Evolutionary conservation across 2,329 filamentous ascomycete species (phyloP).

Genomic region (Diaporthe citrichinensis): DNA sequence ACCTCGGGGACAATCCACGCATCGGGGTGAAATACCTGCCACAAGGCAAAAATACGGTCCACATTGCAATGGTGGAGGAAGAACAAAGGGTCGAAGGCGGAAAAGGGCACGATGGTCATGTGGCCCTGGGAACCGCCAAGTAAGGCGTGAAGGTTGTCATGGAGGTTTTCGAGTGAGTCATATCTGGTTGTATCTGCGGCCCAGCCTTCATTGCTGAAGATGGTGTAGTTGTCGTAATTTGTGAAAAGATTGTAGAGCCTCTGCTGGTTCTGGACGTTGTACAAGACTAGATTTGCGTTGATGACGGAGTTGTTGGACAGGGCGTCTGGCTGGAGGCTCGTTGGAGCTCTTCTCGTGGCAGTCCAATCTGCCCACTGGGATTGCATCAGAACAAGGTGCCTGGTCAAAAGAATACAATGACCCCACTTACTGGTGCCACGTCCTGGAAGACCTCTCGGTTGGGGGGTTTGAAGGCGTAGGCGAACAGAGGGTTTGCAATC

Average conservation of each 20-base stretch:
- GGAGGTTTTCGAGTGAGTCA: slow-evolving; percentile 76
- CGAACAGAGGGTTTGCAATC: slow-evolving; percentile 74
- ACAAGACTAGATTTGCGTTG: slow-evolving; percentile 65
- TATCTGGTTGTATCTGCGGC: slow-evolving; percentile 62
- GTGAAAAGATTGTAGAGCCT: slow-evolving; percentile 78
- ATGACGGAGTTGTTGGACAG: slow-evolving; percentile 73
- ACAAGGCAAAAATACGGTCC: slow-evolving; percentile 82
- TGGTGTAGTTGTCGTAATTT: slow-evolving; percentile 76
- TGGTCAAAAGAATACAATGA: slow-evolving; percentile 32
- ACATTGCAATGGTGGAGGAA: slow-evolving; percentile 83
- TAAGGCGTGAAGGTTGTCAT: slow-evolving; percentile 74
- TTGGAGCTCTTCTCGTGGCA: slow-evolving; percentile 71
- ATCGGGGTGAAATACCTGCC: slow-evolving; percentile 80
- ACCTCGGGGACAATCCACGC: slow-evolving; percentile 73
- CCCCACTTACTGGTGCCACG: slow-evolving; percentile 65
- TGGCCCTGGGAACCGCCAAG: slow-evolving; percentile 73
- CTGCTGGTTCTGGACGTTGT: slow-evolving; percentile 68
- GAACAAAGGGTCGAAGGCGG: slow-evolving; percentile 85
- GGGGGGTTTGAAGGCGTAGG: slow-evolving; percentile 72
- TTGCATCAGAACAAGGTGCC: background rate
- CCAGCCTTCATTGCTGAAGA: slow-evolving; percentile 79
- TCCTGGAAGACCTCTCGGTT: slow-evolving; percentile 71
- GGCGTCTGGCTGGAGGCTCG: slow-evolving; percentile 56
- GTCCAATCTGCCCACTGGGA: slow-evolving; percentile 70
- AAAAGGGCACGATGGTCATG: slow-evolving; percentile 79